phyloP scores from a whole-genome alignment of 805 yeast genomes.

The Kuraishia molischiana region DNA sequence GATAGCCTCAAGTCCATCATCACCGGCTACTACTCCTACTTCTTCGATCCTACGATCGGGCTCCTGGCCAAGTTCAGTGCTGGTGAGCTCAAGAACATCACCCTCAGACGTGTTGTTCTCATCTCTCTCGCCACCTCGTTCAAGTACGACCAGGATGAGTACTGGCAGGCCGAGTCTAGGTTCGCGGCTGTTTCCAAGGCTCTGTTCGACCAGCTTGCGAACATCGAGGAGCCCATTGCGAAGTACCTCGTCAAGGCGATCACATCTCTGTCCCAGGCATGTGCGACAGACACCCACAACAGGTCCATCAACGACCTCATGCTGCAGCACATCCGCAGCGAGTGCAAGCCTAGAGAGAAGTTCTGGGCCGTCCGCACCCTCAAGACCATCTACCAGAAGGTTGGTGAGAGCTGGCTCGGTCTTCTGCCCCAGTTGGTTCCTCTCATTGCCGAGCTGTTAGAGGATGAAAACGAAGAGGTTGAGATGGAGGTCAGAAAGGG shows the following conservation, averaged over 20 bases:
- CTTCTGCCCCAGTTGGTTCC: slow-evolving; percentile 93
- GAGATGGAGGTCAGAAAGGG: slow-evolving; percentile 88
- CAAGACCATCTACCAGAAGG: slow-evolving; percentile 75
- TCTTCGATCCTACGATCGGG: slow-evolving; percentile 61
- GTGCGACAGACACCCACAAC: slow-evolving; percentile 61
- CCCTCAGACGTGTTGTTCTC: slow-evolving; percentile 63
- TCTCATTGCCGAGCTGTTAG: slow-evolving; percentile 86
- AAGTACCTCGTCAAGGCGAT: slow-evolving; percentile 74
- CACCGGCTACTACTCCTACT: slow-evolving; percentile 79
- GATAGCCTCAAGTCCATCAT: slow-evolving; percentile 78
- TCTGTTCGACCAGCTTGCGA: slow-evolving; percentile 54
- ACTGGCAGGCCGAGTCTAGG: slow-evolving; percentile 85
- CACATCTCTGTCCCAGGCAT: slow-evolving; percentile 61
- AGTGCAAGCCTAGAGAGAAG: slow-evolving; percentile 47
- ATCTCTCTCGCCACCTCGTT: slow-evolving; percentile 73
- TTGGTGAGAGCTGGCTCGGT: slow-evolving; percentile 91
- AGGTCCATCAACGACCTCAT: slow-evolving; percentile 59
- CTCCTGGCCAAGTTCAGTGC: slow-evolving; percentile 41
- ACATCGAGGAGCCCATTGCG: slow-evolving; percentile 67
- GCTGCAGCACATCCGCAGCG: slow-evolving; percentile 58
- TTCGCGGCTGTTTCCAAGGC: slow-evolving; percentile 62
- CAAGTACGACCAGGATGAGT: slow-evolving; percentile 85
- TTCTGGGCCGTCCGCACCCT: slow-evolving; percentile 75
- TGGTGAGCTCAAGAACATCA: slow-evolving; percentile 30
- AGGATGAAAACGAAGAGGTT: slow-evolving; percentile 91